Base-by-base conservation (phyloP, 805 yeast genomes). In the Debaryomyces maramus region DNA sequence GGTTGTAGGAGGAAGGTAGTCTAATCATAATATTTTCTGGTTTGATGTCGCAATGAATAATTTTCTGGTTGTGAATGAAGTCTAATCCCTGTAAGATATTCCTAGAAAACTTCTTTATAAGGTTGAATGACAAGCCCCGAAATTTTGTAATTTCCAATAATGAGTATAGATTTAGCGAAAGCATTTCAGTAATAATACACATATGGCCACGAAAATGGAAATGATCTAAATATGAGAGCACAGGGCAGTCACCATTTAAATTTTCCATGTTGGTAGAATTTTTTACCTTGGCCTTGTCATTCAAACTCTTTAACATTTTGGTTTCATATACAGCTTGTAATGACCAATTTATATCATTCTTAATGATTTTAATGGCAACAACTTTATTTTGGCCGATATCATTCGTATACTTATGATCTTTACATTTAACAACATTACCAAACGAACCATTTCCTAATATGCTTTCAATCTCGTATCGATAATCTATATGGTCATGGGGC, bases 21-120 rank as follows among this genome's bases (percentile, higher is more conserved):
- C 58, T 55, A 4, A 85, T 60, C 81, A 87, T 79, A 26, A 88
- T 67, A 59, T 88, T 88, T 52, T 87, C 96, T 0, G 95, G 96
- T 54, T 88, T 88, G 41, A 88, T 65, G 56, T 88, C 96, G 52
- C 95, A 88, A 56, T 88, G 96, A 18, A 88, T 78, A 5, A 88
- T 73, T 9, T 72, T 66, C 19, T 69, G 55, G 0, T 62, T 47
- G 49, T 84, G 89, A 23, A 88, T 67, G 46, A 70, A 80, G n/a
- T 70, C 58, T 32, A 88, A 57, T 0, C 87, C 90, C 6, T 65
- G 56, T 10, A 86, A 60, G 3, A 85, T 63, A 44, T 85, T 87
- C 30, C 48, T 55, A 0, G 82, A 63, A 53, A 87, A 73, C 18
- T 53, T 53, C 46, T 62, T 57, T 7, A 81, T 53, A 1, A 79